Conservation (phyloP, 2,329 filamentous ascomycete species). For the Ophiostoma tasmaniense region DNA sequence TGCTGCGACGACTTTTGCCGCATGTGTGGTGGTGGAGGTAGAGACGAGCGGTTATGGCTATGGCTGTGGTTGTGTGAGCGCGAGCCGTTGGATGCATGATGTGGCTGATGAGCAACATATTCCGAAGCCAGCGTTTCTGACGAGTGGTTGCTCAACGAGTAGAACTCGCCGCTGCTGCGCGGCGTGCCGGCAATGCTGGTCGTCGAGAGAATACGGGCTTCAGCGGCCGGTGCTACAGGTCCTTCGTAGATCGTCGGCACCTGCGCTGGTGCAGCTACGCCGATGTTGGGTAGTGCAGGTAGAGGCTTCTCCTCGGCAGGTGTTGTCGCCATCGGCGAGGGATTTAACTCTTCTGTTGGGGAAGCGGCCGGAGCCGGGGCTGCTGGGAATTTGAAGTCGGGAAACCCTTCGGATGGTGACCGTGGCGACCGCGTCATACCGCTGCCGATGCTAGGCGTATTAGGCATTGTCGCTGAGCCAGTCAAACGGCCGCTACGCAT, state of each 20-base stretch:
- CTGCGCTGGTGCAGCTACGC: neutral
- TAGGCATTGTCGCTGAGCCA: slow-evolving; percentile 37
- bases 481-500: slow-evolving; percentile 27
- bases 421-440: slow-evolving; percentile 32
- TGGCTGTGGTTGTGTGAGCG: slow-evolving; percentile 28
- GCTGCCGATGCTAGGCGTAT: slow-evolving; percentile 33
- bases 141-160: slow-evolving; percentile 89
- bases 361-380: neutral
- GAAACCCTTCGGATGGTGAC: slow-evolving; percentile 36
- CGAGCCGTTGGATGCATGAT: slow-evolving; percentile 26
- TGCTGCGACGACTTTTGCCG: slow-evolving; percentile 34
- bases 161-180: slow-evolving; percentile 88
- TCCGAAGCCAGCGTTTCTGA: slow-evolving; percentile 89
- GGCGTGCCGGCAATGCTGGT: slow-evolving; percentile 72
- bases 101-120: slow-evolving; percentile 53
- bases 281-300: slow-evolving; percentile 28
- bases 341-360: neutral
- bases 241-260: slow-evolving; percentile 45
- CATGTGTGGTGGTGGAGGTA: slow-evolving; percentile 33
- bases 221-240: slow-evolving; percentile 37
- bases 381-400: slow-evolving; percentile 49
- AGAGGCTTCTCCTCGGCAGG: neutral
- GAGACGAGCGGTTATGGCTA: neutral
- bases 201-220: slow-evolving; percentile 65
- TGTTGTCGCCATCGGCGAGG: slow-evolving; percentile 20